Base-by-base conservation (phyloP, 2,329 filamentous ascomycete genomes). In the Ophiostoma piceae region DNA sequence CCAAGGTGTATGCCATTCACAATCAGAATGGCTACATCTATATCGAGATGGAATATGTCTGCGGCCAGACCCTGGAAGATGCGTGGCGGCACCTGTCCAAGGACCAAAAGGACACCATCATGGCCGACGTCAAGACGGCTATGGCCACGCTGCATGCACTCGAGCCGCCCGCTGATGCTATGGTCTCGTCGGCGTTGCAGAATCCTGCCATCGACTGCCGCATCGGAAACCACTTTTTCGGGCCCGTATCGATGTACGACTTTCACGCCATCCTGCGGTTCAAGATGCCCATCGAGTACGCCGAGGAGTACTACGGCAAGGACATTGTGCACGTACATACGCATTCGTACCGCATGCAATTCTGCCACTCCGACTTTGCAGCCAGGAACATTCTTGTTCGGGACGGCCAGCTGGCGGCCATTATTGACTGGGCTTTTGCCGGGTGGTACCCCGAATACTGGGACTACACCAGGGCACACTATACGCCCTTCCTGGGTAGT, bases 331-430 rank as follows among this genome's bases (percentile, higher is more conserved):
- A 66, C n/a, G 67, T 43, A 5, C 69, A 71, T n/a, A 32, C 67
- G 7, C 68, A 16, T 35, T 29, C 29, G 11, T 68, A 71, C 60
- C 60, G 41, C 7, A 64, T 62, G 11, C 37, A 51, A 22, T 29
- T 82, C 84, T 72, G 85, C 78, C 77, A 87, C 80, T 9, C 83
- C 85, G 74, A 85, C 87, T 79, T 88, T 88, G 5, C 84, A 11
- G 78, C 77, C 2, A 73, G 80, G 4, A 85, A 84, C 69, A 82
- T 85, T 37, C 71, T 84, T 5, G 75, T 79, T 1, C 72, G 75
- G 5, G 79, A 77, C 1, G 79, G 79, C 19, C 75, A 78, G 12
- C 75, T 83, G 26, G 76, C 76, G 64, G 82, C 79, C 1, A 78
- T 84, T 29, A 70, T 84, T 29, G 83, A 84, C 72, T 84, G 82